Base-by-base conservation (phyloP, 2,329 filamentous ascomycete genomes). In the Trichophyton benhamiae region DNA sequence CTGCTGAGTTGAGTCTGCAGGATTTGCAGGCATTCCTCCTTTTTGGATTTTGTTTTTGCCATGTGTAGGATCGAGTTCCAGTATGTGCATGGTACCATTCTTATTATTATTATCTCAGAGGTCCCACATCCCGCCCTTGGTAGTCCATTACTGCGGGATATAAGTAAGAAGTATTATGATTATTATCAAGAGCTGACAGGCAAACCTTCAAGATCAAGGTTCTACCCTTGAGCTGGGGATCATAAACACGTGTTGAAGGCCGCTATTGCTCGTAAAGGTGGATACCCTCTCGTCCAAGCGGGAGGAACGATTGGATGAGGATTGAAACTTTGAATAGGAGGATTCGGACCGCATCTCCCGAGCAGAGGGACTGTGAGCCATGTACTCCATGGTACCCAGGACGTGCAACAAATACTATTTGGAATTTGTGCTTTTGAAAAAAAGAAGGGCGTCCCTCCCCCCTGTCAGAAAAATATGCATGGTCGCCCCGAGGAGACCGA, bases 401-500 rank as follows among this genome's bases (percentile, higher is more conserved):
- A 36, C 27, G n/a, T 20, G 25, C 41, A 44, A n/a, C 33, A 20
- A 44, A 42, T 13, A 13, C 22, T 33, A 55, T 36, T 55, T 55
- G 52, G 52, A 36, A 36, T 55, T 27, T 30, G 52, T 55, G 52
- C 52, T n/a, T 55, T 55, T 53, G 4, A 13, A 25, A 27, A 52
- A 4, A 30, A 27, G n/a, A 33, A 30, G 27, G 27, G 33, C 33
- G 9, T 38, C 33, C 33, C 33, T 13, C 33, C 33, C 49, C 52
- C 52, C n/a, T 55, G 27, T 55, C 52, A 15, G 33, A 53, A 53
- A 36, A 55, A 36, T 17, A 9, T 55, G 25, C 27, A 36, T 55
- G 52, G 52, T 58, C 36, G 55, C 55, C 22, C 55, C 55, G 55
- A 58, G 55, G 36, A 58, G n/a, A n/a, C 55, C 55, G 55, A 58